These are phyloP conservation scores for Phanerochaete carnosa DNA, from an alignment of 768 basidiomycete species.

Conservation along the genomic window DNA sequence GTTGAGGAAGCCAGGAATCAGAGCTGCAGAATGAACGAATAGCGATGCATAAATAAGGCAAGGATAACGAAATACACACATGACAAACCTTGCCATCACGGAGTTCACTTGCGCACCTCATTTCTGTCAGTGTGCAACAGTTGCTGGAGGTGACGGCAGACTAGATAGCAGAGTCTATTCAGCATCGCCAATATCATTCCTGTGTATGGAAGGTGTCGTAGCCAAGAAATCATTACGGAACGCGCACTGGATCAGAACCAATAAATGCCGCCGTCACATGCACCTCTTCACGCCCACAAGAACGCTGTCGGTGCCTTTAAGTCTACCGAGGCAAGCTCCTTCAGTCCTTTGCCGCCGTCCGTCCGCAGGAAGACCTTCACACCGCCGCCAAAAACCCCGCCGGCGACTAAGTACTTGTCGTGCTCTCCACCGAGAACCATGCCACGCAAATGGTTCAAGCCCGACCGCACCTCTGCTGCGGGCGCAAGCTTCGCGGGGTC, in stretches of 20 bases:
- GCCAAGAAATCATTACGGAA: background rate
- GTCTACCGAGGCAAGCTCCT: constrained; percentile 40
- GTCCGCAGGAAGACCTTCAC: constrained; percentile 69
- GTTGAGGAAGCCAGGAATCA: too few species aligned
- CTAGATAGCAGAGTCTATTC: too few species aligned
- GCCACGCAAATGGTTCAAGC: constrained; percentile 66
- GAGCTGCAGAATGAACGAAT: too few species aligned
- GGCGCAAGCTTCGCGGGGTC: constrained; percentile 44
- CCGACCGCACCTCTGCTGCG: constrained; percentile 62
- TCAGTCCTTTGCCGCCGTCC: constrained; percentile 54
- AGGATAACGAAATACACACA: too few species aligned
- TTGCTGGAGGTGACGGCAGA: too few species aligned
- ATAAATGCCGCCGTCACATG: background rate
- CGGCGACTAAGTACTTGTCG: constrained; percentile 59
- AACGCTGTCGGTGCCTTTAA: constrained; percentile 39
- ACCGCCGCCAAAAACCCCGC: constrained; percentile 61
- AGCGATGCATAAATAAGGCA: too few species aligned
- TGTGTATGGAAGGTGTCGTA: background rate
- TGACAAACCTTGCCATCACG: too few species aligned
- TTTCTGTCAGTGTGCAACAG: too few species aligned
- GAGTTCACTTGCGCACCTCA: too few species aligned
- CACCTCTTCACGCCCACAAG: constrained; percentile 32
- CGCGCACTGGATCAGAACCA: background rate
- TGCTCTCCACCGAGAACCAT: constrained; percentile 65
- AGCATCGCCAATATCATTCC: too few species aligned